Percentiles rank a stretch among this genome's conserved stretches.
phyloP scores from a whole-genome alignment of 176 grass and related monocot genomes.

The Melocanna baccifera region DNA sequence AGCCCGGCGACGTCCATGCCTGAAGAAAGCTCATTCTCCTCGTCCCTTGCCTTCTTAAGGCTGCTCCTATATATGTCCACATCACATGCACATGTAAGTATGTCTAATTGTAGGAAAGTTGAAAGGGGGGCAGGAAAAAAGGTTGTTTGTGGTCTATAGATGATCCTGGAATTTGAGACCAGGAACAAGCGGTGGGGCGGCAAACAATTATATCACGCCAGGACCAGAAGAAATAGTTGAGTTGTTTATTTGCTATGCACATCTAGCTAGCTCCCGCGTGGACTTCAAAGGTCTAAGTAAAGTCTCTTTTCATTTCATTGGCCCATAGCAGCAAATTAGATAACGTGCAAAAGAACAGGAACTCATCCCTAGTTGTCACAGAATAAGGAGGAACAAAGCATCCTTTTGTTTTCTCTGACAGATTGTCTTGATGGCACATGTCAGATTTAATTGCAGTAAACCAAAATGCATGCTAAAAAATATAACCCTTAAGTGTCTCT shows the following conservation, averaged over 20 bases:
- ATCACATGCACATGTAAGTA: conserved; percentile 24
- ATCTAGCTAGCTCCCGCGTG: not conserved
- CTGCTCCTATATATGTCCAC: not conserved
- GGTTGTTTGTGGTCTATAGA: conserved; percentile 31
- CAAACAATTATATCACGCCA: conserved; percentile 9
- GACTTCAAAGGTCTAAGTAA: not conserved
- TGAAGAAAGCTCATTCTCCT: not conserved
- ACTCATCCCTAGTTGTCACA: not conserved
- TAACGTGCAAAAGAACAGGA: not conserved
- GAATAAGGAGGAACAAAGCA: not conserved
- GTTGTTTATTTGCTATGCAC: not conserved
- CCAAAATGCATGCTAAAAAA: not conserved
- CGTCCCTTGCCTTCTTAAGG: conserved; percentile 32
- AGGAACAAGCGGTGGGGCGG: conserved; percentile 9
- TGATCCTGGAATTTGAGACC: conserved; percentile 13
- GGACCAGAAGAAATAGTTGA: not conserved
- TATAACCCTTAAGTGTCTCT: conserved; percentile 1
- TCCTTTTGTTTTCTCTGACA: not conserved
- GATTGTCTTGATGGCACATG: not conserved
- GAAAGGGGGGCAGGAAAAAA: conserved; percentile 23
- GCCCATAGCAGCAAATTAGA: not conserved
- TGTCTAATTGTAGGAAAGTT: conserved; percentile 37
- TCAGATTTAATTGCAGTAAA: not conserved
- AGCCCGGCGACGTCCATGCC: conserved; percentile 27
- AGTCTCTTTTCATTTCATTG: not conserved